These are phyloP conservation scores for Teunomyces kruisii DNA, from an alignment of 805 yeast genomes.

Conservation along the genomic window DNA sequence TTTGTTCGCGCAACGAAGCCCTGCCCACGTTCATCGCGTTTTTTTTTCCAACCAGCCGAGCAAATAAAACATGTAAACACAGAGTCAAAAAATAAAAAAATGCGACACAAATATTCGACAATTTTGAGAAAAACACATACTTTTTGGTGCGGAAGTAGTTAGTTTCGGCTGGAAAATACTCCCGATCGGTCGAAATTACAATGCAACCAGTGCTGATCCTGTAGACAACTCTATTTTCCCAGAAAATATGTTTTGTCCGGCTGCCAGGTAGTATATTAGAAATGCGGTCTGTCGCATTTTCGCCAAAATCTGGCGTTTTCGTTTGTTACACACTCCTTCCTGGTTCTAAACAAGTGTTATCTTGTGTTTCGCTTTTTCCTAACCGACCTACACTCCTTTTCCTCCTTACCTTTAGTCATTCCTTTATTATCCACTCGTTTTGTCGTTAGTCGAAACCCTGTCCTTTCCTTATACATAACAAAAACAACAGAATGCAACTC, in stretches of 20 bases:
- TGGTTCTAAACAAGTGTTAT: constrained; percentile 3
- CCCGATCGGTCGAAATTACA: background rate
- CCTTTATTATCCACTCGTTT: constrained; percentile 5
- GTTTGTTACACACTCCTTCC: background rate
- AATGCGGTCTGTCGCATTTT: background rate
- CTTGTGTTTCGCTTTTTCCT: background rate
- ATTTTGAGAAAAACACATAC: background rate
- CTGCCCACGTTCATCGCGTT: background rate
- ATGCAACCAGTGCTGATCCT: no score
- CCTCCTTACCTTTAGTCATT: constrained; percentile 9
- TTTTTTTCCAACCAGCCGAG: background rate
- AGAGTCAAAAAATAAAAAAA: background rate
- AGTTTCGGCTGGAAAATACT: background rate
- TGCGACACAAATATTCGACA: constrained; percentile 1
- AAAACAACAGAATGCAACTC: constrained; percentile 21
- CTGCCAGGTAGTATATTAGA: background rate
- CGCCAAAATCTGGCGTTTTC: constrained; percentile 1
- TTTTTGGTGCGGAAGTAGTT: background rate
- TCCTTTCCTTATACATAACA: background rate
- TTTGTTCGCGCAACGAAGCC: background rate
- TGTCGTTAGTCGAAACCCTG: background rate
- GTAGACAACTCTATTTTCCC: no score
- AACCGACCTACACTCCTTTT: background rate
- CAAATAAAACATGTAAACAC: background rate
- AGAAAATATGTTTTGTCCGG: background rate